A percentile compares a stretch with the other conserved stretches of the same genome.
These are phyloP conservation scores for Chaetomium olivaceum DNA, from an alignment of 2,329 filamentous ascomycete genomes.

Conservation along the genomic window DNA sequence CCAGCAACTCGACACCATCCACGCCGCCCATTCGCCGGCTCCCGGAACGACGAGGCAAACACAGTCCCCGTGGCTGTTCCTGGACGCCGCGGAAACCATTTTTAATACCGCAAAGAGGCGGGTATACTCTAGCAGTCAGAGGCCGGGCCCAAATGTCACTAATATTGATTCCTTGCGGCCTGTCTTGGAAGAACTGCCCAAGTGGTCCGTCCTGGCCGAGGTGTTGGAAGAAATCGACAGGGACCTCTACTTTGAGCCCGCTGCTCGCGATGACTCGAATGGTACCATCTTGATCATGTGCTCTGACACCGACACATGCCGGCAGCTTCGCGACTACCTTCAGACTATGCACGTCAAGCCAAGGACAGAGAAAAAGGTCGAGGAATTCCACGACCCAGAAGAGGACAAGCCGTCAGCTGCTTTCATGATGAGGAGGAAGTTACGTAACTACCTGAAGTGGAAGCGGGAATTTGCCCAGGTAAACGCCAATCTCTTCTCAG, in stretches of 20 bases:
- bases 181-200: conserved; percentile 90
- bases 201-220: conserved; percentile 88
- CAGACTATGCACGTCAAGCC: conserved; percentile 82
- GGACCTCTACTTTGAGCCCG: conserved; percentile 81
- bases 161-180: conserved; percentile 67
- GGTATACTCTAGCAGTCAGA: conserved; percentile 74
- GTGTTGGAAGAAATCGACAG: conserved; percentile 91
- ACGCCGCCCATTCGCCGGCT: conserved; percentile 84
- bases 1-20: conserved; percentile 89
- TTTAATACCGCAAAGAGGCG: conserved; percentile 86
- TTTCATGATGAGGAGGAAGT: conserved; percentile 86
- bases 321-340: conserved; percentile 86
- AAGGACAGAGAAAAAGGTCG: conserved; percentile 47
- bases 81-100: conserved; percentile 91
- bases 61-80: conserved; percentile 92
- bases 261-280: conserved; percentile 77
- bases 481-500: conserved; percentile 73
- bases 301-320: conserved; percentile 79
- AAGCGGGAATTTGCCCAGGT: conserved; percentile 86
- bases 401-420: conserved; percentile 69
- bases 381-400: conserved; percentile 52
- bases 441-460: conserved; percentile 87
- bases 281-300: conserved; percentile 97
- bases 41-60: conserved; percentile 84
- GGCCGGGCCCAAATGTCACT: conserved; percentile 49